Evolutionary conservation across 2,329 filamentous ascomycete genomes (phyloP).

Genomic region (Cadophora sp.): DNA sequence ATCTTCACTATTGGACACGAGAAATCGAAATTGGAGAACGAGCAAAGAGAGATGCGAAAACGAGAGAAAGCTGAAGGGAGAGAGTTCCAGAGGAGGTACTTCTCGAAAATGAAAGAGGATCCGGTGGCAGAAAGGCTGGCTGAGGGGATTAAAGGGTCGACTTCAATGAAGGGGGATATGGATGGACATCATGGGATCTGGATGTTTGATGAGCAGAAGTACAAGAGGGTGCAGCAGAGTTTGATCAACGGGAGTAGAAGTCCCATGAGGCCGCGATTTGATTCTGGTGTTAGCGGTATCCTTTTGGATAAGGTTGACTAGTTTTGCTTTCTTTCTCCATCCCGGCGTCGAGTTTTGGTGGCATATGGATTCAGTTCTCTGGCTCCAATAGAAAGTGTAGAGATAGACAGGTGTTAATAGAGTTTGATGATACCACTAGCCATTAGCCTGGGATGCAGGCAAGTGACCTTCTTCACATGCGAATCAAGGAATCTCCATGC

Average conservation of each 20-base stretch:
- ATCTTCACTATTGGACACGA: constrained; percentile 80
- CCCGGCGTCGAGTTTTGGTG: neutral
- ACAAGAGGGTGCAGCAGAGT: constrained; percentile 27
- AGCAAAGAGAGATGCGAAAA: constrained; percentile 79
- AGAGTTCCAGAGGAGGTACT: constrained; percentile 85
- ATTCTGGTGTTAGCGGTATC: constrained; percentile 37
- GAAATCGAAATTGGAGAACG: constrained; percentile 89
- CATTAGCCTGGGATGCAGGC: neutral
- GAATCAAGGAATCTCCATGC: neutral
- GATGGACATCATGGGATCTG: constrained; percentile 36
- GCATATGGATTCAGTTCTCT: neutral
- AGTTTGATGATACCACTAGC: neutral
- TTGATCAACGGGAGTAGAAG: constrained; percentile 31
- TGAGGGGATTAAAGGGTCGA: constrained; percentile 43
- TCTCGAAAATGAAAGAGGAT: constrained; percentile 61
- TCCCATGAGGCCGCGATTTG: constrained; percentile 34
- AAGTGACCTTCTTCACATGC: constrained; percentile 10
- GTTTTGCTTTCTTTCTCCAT: neutral
- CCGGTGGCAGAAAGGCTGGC: constrained; percentile 50
- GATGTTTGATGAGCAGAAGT: constrained; percentile 42
- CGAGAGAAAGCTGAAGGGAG: constrained; percentile 74
- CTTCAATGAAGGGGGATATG: constrained; percentile 30
- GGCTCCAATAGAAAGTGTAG: neutral
- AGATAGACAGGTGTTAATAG: constrained; percentile 10
- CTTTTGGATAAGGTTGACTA: constrained; percentile 12